phyloP scores from a whole-genome alignment of 1,139 yeast species.

The Blastobotrys raffinosifermentans region DNA sequence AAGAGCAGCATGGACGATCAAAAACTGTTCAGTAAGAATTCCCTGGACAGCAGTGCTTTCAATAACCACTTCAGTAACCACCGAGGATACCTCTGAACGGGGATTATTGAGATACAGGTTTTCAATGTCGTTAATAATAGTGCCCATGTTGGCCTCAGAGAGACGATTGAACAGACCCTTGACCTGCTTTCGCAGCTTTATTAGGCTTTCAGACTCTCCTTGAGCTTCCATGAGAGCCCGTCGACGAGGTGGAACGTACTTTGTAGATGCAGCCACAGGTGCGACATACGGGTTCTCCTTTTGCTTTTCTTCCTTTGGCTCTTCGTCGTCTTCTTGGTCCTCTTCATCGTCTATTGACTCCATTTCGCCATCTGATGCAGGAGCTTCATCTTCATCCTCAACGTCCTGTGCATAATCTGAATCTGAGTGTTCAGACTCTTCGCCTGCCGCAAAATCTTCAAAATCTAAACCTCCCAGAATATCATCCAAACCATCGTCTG shows the following conservation, averaged over 20 bases:
- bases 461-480: constrained; percentile 70
- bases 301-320: constrained; percentile 33
- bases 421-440: constrained; percentile 31
- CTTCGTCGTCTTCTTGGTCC: constrained; percentile 27
- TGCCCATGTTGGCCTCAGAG: constrained; percentile 73
- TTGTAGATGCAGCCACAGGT: constrained; percentile 43
- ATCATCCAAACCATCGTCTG: constrained; percentile 67
- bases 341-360: constrained; percentile 24
- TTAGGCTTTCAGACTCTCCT: constrained; percentile 41
- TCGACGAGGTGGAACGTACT: constrained; percentile 80
- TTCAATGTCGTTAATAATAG: constrained; percentile 65
- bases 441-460: constrained; percentile 42
- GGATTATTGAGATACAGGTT: constrained; percentile 59
- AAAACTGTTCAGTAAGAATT: constrained; percentile 65
- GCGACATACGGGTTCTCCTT: constrained; percentile 86
- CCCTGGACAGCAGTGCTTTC: constrained; percentile 65
- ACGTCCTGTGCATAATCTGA: constrained; percentile 22
- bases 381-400: constrained; percentile 36
- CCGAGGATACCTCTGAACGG: constrained; percentile 69
- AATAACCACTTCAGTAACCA: constrained; percentile 54
- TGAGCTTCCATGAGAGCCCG: constrained; percentile 37
- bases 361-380: constrained; percentile 33
- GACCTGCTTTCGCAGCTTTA: constrained; percentile 51
- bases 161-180: constrained; percentile 81
- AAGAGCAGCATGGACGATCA: constrained; percentile 73